These are phyloP conservation scores for Xerophyta viscosa DNA, from an alignment of 106 monocot species.

Conservation along the genomic window DNA sequence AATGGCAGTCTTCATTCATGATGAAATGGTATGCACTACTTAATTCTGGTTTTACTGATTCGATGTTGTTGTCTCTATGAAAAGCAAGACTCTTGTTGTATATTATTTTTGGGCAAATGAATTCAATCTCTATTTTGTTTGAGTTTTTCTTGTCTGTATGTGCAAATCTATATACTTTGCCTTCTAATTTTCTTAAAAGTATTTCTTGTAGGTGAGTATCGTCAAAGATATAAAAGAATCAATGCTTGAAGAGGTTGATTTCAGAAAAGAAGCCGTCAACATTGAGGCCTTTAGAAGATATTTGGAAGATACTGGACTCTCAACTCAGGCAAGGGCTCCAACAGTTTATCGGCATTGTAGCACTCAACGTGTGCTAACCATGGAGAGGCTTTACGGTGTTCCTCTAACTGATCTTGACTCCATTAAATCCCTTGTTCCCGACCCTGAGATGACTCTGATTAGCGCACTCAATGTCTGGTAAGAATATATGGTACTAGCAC, in stretches of 20 bases:
- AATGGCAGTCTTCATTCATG: too few species aligned
- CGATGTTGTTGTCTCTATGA: too few species aligned
- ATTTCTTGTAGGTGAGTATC: conserved; percentile 58
- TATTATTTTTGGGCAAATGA: too few species aligned
- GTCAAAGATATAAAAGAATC: conserved; percentile 86
- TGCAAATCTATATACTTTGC: neutral
- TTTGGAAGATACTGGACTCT: conserved; percentile 64
- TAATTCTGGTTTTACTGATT: too few species aligned
- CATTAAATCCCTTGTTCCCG: conserved; percentile 69
- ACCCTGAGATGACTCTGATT: conserved; percentile 71
- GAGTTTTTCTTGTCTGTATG: neutral
- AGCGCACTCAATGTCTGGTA: conserved; percentile 99
- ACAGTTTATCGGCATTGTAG: conserved; percentile 69
- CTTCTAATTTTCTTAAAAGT: conserved; percentile 6
- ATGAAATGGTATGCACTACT: too few species aligned
- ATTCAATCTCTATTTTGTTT: too few species aligned
- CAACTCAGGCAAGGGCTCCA: conserved; percentile 84
- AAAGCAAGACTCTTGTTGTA: too few species aligned
- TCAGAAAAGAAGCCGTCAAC: conserved; percentile 83
- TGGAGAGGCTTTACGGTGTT: conserved; percentile 97
- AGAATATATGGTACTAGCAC: neutral
- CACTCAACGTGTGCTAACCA: conserved; percentile 70
- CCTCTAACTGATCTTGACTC: conserved; percentile 97
- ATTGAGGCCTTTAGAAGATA: conserved; percentile 74
- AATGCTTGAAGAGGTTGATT: conserved; percentile 98